A percentile compares a stretch with the other conserved stretches of the same genome.
These are phyloP conservation scores for Phytophthora idaei DNA, from an alignment of 352 stramenopile species.

Conservation along the genomic window DNA sequence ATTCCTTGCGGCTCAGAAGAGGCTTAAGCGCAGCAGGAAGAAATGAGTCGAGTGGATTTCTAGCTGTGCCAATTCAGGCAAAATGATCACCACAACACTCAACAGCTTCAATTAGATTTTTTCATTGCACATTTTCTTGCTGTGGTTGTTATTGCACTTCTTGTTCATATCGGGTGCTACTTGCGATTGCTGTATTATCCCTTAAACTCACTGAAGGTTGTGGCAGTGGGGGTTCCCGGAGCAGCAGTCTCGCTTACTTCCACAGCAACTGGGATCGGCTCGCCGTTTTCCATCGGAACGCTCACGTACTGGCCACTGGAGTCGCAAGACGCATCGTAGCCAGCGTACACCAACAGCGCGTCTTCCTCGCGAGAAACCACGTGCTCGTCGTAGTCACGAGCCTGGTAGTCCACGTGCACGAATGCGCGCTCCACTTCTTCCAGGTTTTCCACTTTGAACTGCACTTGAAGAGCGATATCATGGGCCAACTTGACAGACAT, in stretches of 20 bases:
- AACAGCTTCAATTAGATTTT: slow-evolving; percentile 25
- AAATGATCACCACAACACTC: not conserved
- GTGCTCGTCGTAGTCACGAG: slow-evolving; percentile 76
- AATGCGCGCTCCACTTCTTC: slow-evolving; percentile 94
- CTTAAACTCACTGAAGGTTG: slow-evolving; percentile 31
- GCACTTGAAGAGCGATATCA: slow-evolving; percentile 94
- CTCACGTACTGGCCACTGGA: slow-evolving; percentile 25
- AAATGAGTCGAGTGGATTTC: slow-evolving; percentile 21
- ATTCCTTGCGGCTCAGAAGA: slow-evolving; percentile 60
- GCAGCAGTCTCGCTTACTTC: slow-evolving; percentile 32
- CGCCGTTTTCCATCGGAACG: slow-evolving; percentile 27
- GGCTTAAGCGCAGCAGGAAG: slow-evolving; percentile 51
- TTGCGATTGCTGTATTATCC: slow-evolving; percentile 7
- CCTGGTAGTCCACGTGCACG: slow-evolving; percentile 95
- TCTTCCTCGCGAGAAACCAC: slow-evolving; percentile 60
- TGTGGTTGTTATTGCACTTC: not conserved
- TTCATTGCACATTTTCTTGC: slow-evolving; percentile 11
- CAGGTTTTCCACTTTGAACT: slow-evolving; percentile 93
- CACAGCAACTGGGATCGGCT: slow-evolving; percentile 30
- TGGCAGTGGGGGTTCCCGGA: slow-evolving; percentile 31
- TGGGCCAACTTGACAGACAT: slow-evolving; percentile 93
- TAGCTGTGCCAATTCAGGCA: not conserved
- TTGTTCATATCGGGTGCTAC: not conserved
- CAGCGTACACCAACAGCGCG: slow-evolving; percentile 54
- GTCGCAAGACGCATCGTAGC: slow-evolving; percentile 24